Evolutionary conservation across 441 rosid genomes (phyloP).

Genomic region (Jatropha multifida): DNA sequence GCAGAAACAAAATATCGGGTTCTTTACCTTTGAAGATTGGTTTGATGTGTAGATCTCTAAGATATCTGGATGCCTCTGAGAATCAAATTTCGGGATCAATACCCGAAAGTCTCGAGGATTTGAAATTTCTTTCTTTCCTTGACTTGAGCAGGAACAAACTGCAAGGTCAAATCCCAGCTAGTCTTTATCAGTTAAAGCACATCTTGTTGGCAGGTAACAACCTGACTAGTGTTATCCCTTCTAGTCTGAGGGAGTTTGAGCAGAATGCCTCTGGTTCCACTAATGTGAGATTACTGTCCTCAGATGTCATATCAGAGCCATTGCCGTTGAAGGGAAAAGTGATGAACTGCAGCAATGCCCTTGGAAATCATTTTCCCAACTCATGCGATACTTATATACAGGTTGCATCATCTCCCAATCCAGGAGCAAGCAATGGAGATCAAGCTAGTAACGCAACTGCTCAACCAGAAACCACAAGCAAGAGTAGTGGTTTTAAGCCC

Average conservation of each 20-base stretch:
- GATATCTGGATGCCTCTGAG: conserved; percentile 47
- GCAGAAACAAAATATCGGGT: conserved; percentile 50
- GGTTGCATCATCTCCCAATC: conserved; percentile 31
- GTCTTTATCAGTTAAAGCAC: conserved; percentile 34
- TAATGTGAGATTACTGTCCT: conserved; percentile 37
- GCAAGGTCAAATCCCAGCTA: conserved; percentile 44
- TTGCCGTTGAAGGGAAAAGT: conserved; percentile 31
- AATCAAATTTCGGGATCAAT: conserved; percentile 50
- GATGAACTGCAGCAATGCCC: conserved; percentile 34
- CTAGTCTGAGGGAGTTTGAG: conserved; percentile 38
- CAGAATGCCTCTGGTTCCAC: conserved; percentile 39
- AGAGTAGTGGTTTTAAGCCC: conserved; percentile 38
- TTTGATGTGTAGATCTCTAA: conserved; percentile 44
- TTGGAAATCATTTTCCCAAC: conserved; percentile 42
- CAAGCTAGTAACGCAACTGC: conserved; percentile 25
- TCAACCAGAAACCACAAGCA: conserved; percentile 18
- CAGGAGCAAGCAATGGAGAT: conserved; percentile 15
- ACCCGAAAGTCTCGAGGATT: conserved; percentile 42
- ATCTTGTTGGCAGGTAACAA: conserved; percentile 55
- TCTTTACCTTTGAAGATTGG: conserved; percentile 41
- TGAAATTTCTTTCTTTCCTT: conserved; percentile 42
- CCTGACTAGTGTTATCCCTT: conserved; percentile 43
- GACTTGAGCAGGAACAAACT: conserved; percentile 49
- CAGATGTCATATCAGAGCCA: conserved; percentile 44
- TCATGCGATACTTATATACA: conserved; percentile 36